Evolutionary conservation across 2,329 filamentous ascomycete species (phyloP), one percentile per base, ranked within the genome.

Genomic region (Fusarium coicis): DNA sequence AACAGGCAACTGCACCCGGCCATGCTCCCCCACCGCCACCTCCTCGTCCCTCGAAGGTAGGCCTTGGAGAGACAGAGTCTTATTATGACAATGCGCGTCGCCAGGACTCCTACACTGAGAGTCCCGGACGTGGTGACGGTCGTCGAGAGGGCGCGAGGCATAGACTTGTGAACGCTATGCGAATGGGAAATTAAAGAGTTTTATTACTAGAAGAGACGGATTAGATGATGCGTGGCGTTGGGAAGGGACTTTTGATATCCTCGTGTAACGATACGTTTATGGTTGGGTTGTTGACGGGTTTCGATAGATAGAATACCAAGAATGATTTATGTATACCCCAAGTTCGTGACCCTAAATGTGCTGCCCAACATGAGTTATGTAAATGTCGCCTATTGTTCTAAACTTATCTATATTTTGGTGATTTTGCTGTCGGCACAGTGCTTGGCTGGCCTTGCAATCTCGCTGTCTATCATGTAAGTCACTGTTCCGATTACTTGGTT

Each of bases 41-140:
- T 10, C 82, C 82, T 5, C 80, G 81, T 7, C 82, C 82, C 8
- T 80, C 80, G 50, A 83, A 83, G 74, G 77, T 83, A 26, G 80
- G 79, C 47, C 68, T 81, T 19, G 80, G 80, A n/a, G 81, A 83
- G 28, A 54, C 76, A 4, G 81, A 82, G 62, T 67, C 76, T 4
- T 82, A 79, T 61, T 80, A 82, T 34, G 80, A 83, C 19, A 49
- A 74, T 7, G 63, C 71, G 19, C 70, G 63, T 21, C 67, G 74
- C 30, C 59, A 72, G 10, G 76, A 78, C 3, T 73, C 73, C 5
- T 78, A 78, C 19, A 50, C 49, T 2, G 69, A 78, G 65, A 73
- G 74, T 26, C 72, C 80, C 8, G 64, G 75, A 21, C 74, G 77
- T 23, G 44, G 42, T 3, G 74, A 74, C 12, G 64, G 70, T 18